phyloP scores from a whole-genome alignment of 768 basidiomycete species.

The Boletus barrowsii region DNA sequence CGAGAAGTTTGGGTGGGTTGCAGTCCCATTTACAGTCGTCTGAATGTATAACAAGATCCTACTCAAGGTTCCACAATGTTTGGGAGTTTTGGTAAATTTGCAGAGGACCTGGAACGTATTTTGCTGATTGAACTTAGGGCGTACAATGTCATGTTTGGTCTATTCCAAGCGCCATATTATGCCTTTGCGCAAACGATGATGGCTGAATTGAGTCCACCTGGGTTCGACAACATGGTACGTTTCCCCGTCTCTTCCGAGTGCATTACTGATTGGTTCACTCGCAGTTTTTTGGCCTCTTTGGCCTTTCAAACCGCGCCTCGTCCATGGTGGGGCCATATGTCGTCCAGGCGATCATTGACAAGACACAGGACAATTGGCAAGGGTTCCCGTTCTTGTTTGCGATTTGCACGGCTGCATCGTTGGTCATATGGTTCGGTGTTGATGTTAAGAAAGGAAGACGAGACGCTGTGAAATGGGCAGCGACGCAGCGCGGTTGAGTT shows the following conservation, averaged over 20 bases:
- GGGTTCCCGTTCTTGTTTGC: conserved; percentile 85
- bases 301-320: conserved; percentile 80
- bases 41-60: neutral
- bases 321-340: conserved; percentile 87
- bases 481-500: conserved; percentile 18
- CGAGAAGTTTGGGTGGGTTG: conserved; percentile 57
- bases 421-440: conserved; percentile 76
- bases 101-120: neutral
- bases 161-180: conserved; percentile 87
- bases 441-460: conserved; percentile 60
- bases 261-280: neutral
- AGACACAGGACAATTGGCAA: conserved; percentile 70
- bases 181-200: conserved; percentile 86
- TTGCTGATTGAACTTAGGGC: conserved; percentile 42
- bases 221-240: conserved; percentile 76
- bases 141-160: conserved; percentile 75
- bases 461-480: conserved; percentile 61
- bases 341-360: conserved; percentile 78
- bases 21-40: neutral
- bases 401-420: conserved; percentile 58
- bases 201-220: conserved; percentile 84
- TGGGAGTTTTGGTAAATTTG: conserved; percentile 80
- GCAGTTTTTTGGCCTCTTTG: conserved; percentile 85
- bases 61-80: conserved; percentile 61
- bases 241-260: neutral